Evolutionary conservation across 1,284 basidiomycete species (phyloP).

Genomic region (Rhodotorula sp.): DNA sequence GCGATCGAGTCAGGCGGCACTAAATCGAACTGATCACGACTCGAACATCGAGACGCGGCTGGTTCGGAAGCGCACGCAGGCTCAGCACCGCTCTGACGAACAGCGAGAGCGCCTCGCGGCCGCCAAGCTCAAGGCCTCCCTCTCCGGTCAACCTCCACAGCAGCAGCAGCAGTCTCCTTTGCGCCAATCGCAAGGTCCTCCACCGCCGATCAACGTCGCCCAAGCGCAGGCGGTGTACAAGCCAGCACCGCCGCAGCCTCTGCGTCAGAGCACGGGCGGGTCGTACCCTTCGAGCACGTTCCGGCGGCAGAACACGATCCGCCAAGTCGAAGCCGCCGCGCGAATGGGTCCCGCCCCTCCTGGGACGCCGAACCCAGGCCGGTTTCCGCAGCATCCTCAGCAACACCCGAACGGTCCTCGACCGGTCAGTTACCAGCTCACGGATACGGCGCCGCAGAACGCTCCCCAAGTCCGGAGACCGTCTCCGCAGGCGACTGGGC

Average conservation of each 20-base stretch:
- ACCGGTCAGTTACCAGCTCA: slow-evolving; percentile 19
- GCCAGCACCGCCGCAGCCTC: neutral
- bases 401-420: neutral
- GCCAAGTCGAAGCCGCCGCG: slow-evolving; percentile 41
- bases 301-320: slow-evolving; percentile 35
- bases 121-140: slow-evolving; percentile 22
- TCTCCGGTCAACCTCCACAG: slow-evolving; percentile 6
- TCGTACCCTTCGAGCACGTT: slow-evolving; percentile 12
- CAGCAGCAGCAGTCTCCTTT: neutral
- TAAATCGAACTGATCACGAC: slow-evolving; percentile 78
- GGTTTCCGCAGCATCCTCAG: neutral
- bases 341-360: slow-evolving; percentile 19
- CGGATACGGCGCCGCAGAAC: slow-evolving; percentile 13
- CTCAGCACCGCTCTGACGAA: slow-evolving; percentile 59
- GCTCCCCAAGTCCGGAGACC: neutral
- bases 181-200: slow-evolving; percentile 3
- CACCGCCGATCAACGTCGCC: slow-evolving; percentile 4
- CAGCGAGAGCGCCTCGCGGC: slow-evolving; percentile 42
- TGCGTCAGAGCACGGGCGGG: slow-evolving; percentile 5
- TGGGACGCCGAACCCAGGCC: slow-evolving; percentile 8
- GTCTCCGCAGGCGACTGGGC: neutral
- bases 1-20: slow-evolving; percentile 58
- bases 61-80: slow-evolving; percentile 77
- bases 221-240: slow-evolving; percentile 9
- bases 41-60: slow-evolving; percentile 72